These are phyloP conservation scores for Aspergillus asperescens DNA, from an alignment of 495 filamentous ascomycete species.

Conservation along the genomic window DNA sequence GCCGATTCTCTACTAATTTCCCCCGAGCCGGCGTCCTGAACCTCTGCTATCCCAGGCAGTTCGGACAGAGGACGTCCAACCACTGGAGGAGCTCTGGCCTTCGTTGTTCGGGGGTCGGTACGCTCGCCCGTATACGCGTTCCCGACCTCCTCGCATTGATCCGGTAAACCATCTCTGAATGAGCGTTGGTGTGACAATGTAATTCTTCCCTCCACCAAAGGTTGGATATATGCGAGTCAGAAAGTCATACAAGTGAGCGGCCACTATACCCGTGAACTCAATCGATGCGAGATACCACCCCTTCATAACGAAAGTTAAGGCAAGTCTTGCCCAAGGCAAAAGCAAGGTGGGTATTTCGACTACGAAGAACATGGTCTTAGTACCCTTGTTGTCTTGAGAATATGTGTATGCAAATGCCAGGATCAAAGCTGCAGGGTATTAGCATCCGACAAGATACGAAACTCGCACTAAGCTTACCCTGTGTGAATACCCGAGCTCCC, in stretches of 20 bases:
- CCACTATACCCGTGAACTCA: slow-evolving; percentile 65
- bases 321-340: slow-evolving; percentile 70
- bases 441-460: slow-evolving; percentile 19
- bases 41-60: slow-evolving; percentile 61
- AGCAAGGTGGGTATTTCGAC: slow-evolving; percentile 69
- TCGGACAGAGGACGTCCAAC: slow-evolving; percentile 33
- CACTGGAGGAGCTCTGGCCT: slow-evolving; percentile 24
- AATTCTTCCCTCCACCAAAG: slow-evolving; percentile 72
- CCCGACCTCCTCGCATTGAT: slow-evolving; percentile 24
- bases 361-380: slow-evolving; percentile 65
- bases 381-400: slow-evolving; percentile 72
- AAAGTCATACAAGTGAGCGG: slow-evolving; percentile 84
- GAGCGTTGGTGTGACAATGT: slow-evolving; percentile 61
- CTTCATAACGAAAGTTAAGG: slow-evolving; percentile 56
- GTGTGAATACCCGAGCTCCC: slow-evolving; percentile 50
- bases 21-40: slow-evolving; percentile 62
- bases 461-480: slow-evolving; percentile 33
- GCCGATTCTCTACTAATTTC: slow-evolving; percentile 23
- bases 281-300: slow-evolving; percentile 44
- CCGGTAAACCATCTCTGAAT: slow-evolving; percentile 57
- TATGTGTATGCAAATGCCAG: slow-evolving; percentile 77
- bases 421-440: slow-evolving; percentile 55
- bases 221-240: slow-evolving; percentile 74
- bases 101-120: slow-evolving; percentile 24
- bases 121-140: slow-evolving; percentile 58